Percentiles rank a stretch among this genome's conserved stretches.
These are phyloP conservation scores for Phytophthora lateralis DNA, from an alignment of 352 stramenopile genomes.

Conservation along the genomic window DNA sequence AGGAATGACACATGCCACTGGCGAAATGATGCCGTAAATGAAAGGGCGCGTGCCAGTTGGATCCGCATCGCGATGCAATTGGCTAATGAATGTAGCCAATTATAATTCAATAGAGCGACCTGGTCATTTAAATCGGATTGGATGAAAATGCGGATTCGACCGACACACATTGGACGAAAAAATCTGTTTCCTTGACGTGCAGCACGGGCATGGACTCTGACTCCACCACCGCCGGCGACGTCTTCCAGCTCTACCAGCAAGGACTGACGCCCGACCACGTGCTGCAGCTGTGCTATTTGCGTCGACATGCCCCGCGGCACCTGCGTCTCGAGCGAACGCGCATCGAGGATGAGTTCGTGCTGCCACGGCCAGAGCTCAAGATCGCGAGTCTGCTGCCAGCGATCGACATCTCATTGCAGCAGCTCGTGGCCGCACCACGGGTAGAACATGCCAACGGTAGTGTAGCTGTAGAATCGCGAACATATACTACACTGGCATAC, in stretches of 20 bases:
- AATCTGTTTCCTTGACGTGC: not conserved
- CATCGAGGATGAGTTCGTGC: constrained; percentile 57
- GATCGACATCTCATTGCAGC: constrained; percentile 29
- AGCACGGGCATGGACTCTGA: not conserved
- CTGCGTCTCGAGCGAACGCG: constrained; percentile 20
- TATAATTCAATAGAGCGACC: constrained; percentile 1
- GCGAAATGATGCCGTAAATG: constrained; percentile 17
- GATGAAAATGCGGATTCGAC: not conserved
- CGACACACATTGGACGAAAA: constrained; percentile 4
- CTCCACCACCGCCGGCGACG: not conserved
- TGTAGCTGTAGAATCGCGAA: not conserved
- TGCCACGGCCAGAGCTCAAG: constrained; percentile 47
- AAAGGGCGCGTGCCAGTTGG: constrained; percentile 13
- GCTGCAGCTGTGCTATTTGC: constrained; percentile 64
- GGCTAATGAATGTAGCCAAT: constrained; percentile 15
- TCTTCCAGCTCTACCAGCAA: constrained; percentile 75
- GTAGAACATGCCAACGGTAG: not conserved
- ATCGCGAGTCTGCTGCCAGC: constrained; percentile 46
- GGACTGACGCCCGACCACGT: constrained; percentile 54
- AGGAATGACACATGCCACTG: constrained; percentile 17
- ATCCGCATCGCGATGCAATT: constrained; percentile 1
- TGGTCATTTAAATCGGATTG: constrained; percentile 3
- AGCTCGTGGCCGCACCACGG: constrained; percentile 13
- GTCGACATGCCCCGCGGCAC: constrained; percentile 35
- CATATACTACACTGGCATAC: constrained; percentile 2